Evolutionary conservation across 176 grass and related monocot genomes (phyloP), one percentile per base, ranked within the genome.

Genomic region (Leersia perrieri): DNA sequence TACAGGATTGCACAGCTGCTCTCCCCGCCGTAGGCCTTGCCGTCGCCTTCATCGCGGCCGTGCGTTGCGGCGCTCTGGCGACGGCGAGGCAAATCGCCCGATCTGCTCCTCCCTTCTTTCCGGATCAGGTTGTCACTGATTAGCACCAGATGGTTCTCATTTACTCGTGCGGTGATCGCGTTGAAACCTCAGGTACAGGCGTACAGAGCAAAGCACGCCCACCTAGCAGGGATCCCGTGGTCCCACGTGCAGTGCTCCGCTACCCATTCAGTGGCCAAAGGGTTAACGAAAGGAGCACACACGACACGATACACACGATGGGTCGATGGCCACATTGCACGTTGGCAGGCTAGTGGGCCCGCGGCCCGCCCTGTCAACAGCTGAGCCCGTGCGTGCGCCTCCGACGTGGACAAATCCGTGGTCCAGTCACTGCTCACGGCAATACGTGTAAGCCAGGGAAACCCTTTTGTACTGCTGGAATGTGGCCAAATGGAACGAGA

Each of bases 101-200:
- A n/a, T n/a, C n/a, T n/a, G n/a, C n/a, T n/a, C n/a, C n/a, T n/a
- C n/a, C n/a, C n/a, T n/a, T n/a, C n/a, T n/a, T n/a, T n/a, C n/a
- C n/a, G n/a, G n/a, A n/a, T n/a, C n/a, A n/a, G n/a, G n/a, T 38
- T 38, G 35, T 7, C 35, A 38, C 62, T 57, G 55, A 61, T 79
- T 51, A 3, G 7, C 38, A 41, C 33, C 60, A 9, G n/a, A n/a
- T 64, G 30, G 7, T 57, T 40, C 31, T 30, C 80, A 79, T 74
- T 88, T 63, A 84, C 75, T 84, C 9, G 30, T 35, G 87, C 81
- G 62, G 86, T 14, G 75, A 20, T 35, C 30, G 28, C 47, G 75
- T 29, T 75, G 57, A 28, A 60, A 42, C 33, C 1, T 45, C 74
- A 12, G 66, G 75, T 13, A 74, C 74, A 65, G 22, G 26, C 39